Base-by-base conservation (phyloP, 805 yeast genomes). In the Teunomyces pallodes region DNA sequence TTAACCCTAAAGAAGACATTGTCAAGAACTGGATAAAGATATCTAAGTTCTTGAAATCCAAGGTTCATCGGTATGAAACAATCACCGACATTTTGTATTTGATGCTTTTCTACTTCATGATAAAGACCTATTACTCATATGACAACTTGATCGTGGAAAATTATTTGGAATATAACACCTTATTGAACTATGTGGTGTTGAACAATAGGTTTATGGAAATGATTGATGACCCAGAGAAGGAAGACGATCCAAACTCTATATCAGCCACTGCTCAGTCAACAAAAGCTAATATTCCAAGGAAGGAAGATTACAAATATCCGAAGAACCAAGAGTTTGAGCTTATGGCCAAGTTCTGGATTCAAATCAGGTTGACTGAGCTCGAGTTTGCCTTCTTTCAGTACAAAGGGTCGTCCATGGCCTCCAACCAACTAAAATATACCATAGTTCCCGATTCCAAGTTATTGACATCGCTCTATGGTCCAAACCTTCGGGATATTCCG, bases 141-240 rank as follows among this genome's bases (percentile, higher is more conserved):
- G 45, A 48, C 3, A 54, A 56, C 41, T 46, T 47, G 51, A 46
- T 59, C 26, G 50, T 55, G 27, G 67, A 63, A 14, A 59, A 57
- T 46, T 64, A 59, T 49, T 53, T 62, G 46, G 71, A 66, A 43
- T 66, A 54, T 49, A 65, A 62, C 47, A 58, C 51, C 33, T 51
- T 66, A 30, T 50, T 67, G 28, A 51, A 50, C 38, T 52, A 53
- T 42, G 49, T 61, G 10, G 54, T 58, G 2, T 47, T 55, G 36
- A 57, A 54, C 43, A 56, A 53, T 24, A 46, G 52, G 36, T 56
- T 58, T 28, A 46, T 60, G 46, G 54, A 49, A 12, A 26, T 59
- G 9, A 50, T 62, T 20, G 54, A 54, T 32, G 60, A 54, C 33
- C 51, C 54, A 9, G 53, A 49, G 8, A 46, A 47, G 9, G 56